A percentile compares a stretch with the other conserved stretches of the same genome.
Evolutionary conservation across 2,329 filamentous ascomycete genomes (phyloP).

Genomic region (Aspergillus proliferans): DNA sequence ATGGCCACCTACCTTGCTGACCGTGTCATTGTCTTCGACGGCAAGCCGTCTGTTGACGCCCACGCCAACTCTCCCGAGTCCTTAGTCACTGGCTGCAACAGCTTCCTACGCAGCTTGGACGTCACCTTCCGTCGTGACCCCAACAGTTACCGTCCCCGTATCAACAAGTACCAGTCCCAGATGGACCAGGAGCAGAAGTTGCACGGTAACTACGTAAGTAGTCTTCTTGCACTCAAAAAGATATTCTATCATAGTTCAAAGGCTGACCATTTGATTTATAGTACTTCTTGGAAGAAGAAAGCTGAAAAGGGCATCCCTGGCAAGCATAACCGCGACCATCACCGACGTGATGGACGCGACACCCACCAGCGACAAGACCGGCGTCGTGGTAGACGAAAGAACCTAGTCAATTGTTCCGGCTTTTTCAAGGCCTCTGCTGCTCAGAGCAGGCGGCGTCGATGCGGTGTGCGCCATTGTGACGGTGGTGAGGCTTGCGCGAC

Average conservation of each 20-base stretch:
- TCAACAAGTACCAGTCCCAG: constrained; percentile 95
- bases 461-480: constrained; percentile 42
- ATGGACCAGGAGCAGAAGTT: constrained; percentile 97
- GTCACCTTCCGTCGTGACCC: constrained; percentile 98
- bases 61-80: constrained; percentile 88
- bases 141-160: constrained; percentile 90
- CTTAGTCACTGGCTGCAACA: constrained; percentile 90
- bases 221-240: neutral
- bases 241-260: neutral
- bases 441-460: constrained; percentile 24
- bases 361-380: constrained; percentile 27
- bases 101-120: constrained; percentile 90
- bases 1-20: constrained; percentile 83
- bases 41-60: constrained; percentile 79
- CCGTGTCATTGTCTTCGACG: constrained; percentile 97
- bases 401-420: constrained; percentile 37
- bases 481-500: constrained; percentile 49
- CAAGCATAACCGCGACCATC: constrained; percentile 33
- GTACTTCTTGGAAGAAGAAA: constrained; percentile 94
- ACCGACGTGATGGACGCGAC: constrained; percentile 30
- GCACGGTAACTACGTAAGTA: constrained; percentile 72
- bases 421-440: constrained; percentile 35
- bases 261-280: constrained; percentile 27
- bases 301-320: constrained; percentile 58
- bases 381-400: constrained; percentile 25